phyloP scores from a whole-genome alignment of 2,329 filamentous ascomycete species.

The Claviceps sp. region DNA sequence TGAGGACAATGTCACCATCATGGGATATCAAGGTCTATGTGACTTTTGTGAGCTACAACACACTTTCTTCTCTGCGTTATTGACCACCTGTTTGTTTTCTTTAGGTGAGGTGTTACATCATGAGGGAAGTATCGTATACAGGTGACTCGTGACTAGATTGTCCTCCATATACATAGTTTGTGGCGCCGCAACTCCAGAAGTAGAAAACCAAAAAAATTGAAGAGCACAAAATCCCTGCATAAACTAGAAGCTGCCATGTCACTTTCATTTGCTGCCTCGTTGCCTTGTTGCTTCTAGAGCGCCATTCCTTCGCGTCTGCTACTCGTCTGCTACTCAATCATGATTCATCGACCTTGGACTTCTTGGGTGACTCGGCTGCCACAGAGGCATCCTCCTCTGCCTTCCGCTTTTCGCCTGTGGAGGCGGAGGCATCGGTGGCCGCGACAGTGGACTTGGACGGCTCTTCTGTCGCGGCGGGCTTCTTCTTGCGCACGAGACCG shows the following conservation, averaged over 20 bases:
- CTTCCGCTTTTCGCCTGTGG: conserved; percentile 27
- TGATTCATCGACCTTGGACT: conserved; percentile 20
- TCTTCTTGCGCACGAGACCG: conserved; percentile 63
- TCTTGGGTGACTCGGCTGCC: conserved; percentile 20
- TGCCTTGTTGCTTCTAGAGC: too few species aligned
- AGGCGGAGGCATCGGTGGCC: neutral
- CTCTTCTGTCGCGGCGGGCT: conserved; percentile 24
- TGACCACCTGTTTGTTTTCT: neutral
- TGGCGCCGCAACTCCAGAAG: neutral
- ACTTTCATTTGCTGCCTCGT: too few species aligned
- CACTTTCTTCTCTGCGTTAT: neutral
- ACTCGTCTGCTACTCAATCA: neutral
- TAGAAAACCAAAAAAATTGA: too few species aligned
- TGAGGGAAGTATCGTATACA: too few species aligned
- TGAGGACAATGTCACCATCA: too few species aligned
- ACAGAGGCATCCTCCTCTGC: conserved; percentile 16
- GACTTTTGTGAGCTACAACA: neutral
- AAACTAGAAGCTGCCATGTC: neutral
- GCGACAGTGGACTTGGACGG: conserved; percentile 4
- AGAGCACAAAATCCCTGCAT: neutral
- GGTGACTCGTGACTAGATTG: neutral
- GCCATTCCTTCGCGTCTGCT: neutral
- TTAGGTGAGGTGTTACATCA: neutral
- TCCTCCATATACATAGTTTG: neutral
- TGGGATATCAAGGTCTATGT: too few species aligned